Evolutionary conservation across 495 filamentous ascomycete species (phyloP).

Genomic region (Penicillium egyptiacum): DNA sequence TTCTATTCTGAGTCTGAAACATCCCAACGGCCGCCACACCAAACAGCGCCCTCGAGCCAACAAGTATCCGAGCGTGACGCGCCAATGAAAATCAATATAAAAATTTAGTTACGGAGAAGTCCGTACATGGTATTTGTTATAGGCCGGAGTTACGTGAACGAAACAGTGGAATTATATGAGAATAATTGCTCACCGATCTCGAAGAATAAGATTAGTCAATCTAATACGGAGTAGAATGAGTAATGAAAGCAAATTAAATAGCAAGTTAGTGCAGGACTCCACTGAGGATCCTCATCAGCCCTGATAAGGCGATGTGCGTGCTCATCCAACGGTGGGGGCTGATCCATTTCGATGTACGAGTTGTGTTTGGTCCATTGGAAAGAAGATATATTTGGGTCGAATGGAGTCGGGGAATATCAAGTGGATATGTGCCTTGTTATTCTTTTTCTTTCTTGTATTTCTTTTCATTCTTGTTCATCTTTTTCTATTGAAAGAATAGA

Average conservation of each 20-base stretch:
- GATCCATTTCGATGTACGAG: slow-evolving; percentile 6
- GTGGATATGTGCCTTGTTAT: background rate
- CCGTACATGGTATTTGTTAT: no score
- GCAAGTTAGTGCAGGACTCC: background rate
- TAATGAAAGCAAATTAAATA: background rate
- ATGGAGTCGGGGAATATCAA: slow-evolving; percentile 20
- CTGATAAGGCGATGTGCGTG: slow-evolving; percentile 3
- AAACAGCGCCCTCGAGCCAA: slow-evolving; percentile 13
- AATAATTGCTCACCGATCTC: background rate
- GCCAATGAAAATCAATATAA: background rate
- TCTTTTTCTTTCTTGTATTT: background rate
- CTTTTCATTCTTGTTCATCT: background rate
- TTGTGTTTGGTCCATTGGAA: slow-evolving; percentile 2
- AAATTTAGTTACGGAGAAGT: no score
- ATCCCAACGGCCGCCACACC: slow-evolving; percentile 15
- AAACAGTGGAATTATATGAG: no score
- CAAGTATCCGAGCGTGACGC: slow-evolving; percentile 10
- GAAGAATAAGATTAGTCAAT: no score
- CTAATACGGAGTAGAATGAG: no score
- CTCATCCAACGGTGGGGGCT: slow-evolving; percentile 3
- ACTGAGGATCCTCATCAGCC: background rate
- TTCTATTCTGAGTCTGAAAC: slow-evolving; percentile 11
- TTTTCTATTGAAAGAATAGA: background rate
- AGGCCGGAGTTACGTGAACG: no score
- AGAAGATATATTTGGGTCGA: background rate